Percentiles rank a stretch among this genome's conserved stretches.
Evolutionary conservation across 306 rosid genomes (phyloP).

Genomic region (Vigna mungo): DNA sequence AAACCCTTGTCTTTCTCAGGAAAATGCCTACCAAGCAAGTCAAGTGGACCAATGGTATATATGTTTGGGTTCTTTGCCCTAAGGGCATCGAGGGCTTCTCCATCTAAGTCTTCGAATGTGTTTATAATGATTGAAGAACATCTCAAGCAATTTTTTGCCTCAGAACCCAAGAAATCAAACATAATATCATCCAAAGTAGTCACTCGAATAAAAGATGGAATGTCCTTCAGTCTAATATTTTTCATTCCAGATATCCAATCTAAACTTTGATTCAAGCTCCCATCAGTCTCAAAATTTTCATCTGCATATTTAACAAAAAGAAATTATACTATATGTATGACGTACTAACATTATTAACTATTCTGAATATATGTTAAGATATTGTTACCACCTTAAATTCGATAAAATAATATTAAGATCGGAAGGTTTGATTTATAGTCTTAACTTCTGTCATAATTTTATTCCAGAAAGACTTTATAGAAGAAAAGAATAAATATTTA

Average conservation of each 20-base stretch:
- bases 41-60: conserved; percentile 27
- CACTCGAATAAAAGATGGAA: conserved; percentile 26
- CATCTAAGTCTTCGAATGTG: conserved; percentile 20
- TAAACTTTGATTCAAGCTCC: conserved; percentile 1
- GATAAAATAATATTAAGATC: too few species aligned
- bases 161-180: conserved; percentile 30
- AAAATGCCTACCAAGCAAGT: conserved; percentile 28
- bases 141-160: conserved; percentile 1
- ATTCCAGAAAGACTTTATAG: too few species aligned
- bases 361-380: too few species aligned
- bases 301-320: not conserved
- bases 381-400: too few species aligned
- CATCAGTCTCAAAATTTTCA: conserved; percentile 13
- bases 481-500: too few species aligned
- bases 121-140: conserved; percentile 13
- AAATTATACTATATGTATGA: not conserved
- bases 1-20: conserved; percentile 29
- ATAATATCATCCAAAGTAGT: conserved; percentile 2
- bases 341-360: too few species aligned
- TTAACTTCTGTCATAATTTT: too few species aligned
- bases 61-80: conserved; percentile 16
- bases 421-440: too few species aligned
- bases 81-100: conserved; percentile 14
- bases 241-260: conserved; percentile 19
- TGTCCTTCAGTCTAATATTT: conserved; percentile 2